Evolutionary conservation across 2,329 filamentous ascomycete species (phyloP).

Genomic region (Dactylonectria macrodidyma): DNA sequence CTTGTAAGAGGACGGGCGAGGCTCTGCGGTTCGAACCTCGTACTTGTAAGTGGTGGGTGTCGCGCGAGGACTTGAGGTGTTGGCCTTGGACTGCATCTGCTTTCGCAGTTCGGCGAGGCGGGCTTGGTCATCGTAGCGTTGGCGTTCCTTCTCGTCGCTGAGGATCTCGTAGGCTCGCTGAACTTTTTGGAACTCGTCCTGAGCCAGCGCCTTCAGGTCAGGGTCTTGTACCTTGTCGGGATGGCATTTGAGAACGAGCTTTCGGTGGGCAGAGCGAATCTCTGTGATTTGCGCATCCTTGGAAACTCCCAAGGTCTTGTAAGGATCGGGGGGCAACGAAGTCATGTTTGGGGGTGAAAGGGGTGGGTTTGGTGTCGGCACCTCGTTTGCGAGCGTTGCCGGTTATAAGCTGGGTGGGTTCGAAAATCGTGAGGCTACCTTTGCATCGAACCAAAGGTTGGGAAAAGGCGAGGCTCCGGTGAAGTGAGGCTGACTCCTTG

Average conservation of each 20-base stretch:
- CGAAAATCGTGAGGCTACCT: conserved; percentile 33
- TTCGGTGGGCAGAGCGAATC: conserved; percentile 86
- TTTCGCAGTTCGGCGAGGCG: conserved; percentile 77
- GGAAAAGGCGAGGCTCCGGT: conserved; percentile 42
- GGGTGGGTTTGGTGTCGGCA: conserved; percentile 31
- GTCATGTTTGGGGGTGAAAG: conserved; percentile 56
- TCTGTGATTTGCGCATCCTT: conserved; percentile 78
- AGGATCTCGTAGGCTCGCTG: conserved; percentile 95
- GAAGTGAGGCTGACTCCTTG: conserved; percentile 44
- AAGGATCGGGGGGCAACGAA: conserved; percentile 79
- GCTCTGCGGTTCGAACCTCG: conserved; percentile 68
- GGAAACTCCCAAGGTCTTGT: conserved; percentile 81
- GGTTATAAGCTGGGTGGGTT: conserved; percentile 35
- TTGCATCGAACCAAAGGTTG: conserved; percentile 45
- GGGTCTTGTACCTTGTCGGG: conserved; percentile 92
- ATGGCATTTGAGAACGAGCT: conserved; percentile 89
- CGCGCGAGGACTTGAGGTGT: conserved; percentile 61
- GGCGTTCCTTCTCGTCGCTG: conserved; percentile 80
- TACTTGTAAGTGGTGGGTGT: conserved; percentile 55
- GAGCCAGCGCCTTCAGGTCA: conserved; percentile 81
- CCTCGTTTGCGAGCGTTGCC: conserved; percentile 28
- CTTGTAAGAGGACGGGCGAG: conserved; percentile 60
- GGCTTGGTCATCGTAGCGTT: conserved; percentile 84
- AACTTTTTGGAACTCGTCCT: conserved; percentile 91
- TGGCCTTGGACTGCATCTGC: conserved; percentile 61